phyloP scores from a whole-genome alignment of 768 basidiomycete species.

The Pulveroboletus sp. region DNA sequence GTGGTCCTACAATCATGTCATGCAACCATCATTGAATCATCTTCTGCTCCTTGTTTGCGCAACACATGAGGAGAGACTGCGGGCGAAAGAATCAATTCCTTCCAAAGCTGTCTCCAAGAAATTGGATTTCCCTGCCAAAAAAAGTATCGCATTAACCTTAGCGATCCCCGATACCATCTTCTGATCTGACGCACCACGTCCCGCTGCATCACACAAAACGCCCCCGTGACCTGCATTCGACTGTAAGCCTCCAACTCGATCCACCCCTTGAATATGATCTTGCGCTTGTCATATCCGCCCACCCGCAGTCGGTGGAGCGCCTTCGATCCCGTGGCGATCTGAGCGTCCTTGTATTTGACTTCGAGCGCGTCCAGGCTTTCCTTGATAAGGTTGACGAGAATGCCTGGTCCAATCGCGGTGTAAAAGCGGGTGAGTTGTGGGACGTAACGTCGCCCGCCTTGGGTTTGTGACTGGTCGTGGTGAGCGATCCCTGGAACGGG shows the following conservation, averaged over 20 bases:
- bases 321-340: conserved; percentile 15
- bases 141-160: not conserved
- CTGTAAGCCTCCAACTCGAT: conserved; percentile 63
- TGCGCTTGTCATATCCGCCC: conserved; percentile 66
- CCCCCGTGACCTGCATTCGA: conserved; percentile 45
- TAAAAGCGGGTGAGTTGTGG: conserved; percentile 84
- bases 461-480: conserved; percentile 68
- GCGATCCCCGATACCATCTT: not conserved
- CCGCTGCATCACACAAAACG: conserved; percentile 67
- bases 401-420: conserved; percentile 49
- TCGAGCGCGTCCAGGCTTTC: conserved; percentile 46
- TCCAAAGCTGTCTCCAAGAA: conserved; percentile 77
- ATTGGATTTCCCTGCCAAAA: conserved; percentile 63
- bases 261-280: conserved; percentile 68
- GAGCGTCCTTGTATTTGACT: conserved; percentile 48
- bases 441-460: conserved; percentile 65
- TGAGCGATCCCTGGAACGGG: not conserved
- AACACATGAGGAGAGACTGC: conserved; percentile 58
- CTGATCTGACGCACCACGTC: conserved; percentile 50
- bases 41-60: conserved; percentile 6
- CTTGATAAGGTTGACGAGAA: conserved; percentile 51
- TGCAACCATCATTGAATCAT: not conserved
- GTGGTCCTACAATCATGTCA: no score
- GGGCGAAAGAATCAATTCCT: conserved; percentile 49
- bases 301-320: conserved; percentile 45